These are phyloP conservation scores for Leccinum variicolor DNA, from an alignment of 768 basidiomycete genomes.

Conservation along the genomic window DNA sequence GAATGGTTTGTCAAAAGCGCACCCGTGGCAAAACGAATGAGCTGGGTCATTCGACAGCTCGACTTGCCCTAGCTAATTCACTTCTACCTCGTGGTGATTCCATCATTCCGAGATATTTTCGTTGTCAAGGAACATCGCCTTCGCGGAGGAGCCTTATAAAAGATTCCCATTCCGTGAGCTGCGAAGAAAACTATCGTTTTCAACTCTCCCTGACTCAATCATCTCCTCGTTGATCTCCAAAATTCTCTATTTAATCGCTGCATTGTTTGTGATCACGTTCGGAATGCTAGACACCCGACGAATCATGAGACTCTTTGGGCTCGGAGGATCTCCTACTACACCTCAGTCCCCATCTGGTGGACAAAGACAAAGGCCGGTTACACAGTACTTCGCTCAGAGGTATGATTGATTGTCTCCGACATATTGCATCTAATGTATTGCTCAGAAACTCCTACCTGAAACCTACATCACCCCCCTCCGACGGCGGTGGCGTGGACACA, in stretches of 20 bases:
- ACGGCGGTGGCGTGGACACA: slow-evolving; percentile 5
- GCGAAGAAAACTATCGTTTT: slow-evolving; percentile 12
- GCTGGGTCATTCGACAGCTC: slow-evolving; percentile 4
- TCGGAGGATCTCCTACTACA: slow-evolving; percentile 27
- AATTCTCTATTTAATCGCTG: slow-evolving; percentile 26
- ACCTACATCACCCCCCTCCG: slow-evolving; percentile 4
- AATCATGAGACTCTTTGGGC: slow-evolving; percentile 31
- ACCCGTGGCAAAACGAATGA: slow-evolving; percentile 8
- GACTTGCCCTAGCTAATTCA: slow-evolving; percentile 2
- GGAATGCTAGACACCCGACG: slow-evolving; percentile 33
- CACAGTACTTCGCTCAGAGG: slow-evolving; percentile 25
- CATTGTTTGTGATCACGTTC: slow-evolving; percentile 18
- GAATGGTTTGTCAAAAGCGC: slow-evolving; percentile 11
- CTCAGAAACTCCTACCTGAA: slow-evolving; percentile 16
- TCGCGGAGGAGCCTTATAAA: slow-evolving; percentile 24
- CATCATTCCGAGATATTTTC: slow-evolving; percentile 15
- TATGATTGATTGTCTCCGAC: background rate
- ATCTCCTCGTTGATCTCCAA: slow-evolving; percentile 14
- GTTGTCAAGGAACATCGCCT: slow-evolving; percentile 28
- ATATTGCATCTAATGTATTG: background rate
- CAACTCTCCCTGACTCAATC: slow-evolving; percentile 12
- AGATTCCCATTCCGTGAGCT: slow-evolving; percentile 12
- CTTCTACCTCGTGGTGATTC: slow-evolving; percentile 19
- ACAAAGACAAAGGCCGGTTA: slow-evolving; percentile 22
- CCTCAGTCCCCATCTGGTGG: slow-evolving; percentile 19